These are phyloP conservation scores for Lentinula novae-zelandiae DNA, from an alignment of 1,284 basidiomycete species.

Conservation along the genomic window DNA sequence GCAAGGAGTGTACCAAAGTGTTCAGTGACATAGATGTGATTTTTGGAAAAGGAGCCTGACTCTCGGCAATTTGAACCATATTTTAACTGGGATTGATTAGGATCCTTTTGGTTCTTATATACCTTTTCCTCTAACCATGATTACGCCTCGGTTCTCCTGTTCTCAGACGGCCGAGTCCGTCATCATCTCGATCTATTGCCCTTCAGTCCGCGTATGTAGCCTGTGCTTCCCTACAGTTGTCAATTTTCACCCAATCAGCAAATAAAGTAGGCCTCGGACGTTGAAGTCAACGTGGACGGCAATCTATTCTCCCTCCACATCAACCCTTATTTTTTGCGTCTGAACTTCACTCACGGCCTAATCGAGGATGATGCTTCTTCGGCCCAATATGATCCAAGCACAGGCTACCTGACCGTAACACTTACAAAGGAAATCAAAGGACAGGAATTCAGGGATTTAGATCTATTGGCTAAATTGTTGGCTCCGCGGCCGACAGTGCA, in stretches of 20 bases:
- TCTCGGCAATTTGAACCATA: background rate
- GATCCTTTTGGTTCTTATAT: background rate
- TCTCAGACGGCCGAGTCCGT: conserved; percentile 61
- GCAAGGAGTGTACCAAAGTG: conserved; percentile 1
- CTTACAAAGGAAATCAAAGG: conserved; percentile 64
- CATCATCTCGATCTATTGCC: conserved; percentile 65
- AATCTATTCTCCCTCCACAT: conserved; percentile 70
- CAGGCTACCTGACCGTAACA: conserved; percentile 67
- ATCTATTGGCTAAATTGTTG: conserved; percentile 69
- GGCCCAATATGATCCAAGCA: conserved; percentile 68
- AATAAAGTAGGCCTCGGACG: conserved; percentile 64
- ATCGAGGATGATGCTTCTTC: conserved; percentile 69
- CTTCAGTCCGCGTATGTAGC: conserved; percentile 67
- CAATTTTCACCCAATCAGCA: conserved; percentile 16
- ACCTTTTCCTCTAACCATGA: conserved; percentile 42
- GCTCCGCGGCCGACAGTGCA: conserved; percentile 51
- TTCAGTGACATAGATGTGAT: conserved; percentile 11
- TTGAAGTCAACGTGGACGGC: conserved; percentile 73
- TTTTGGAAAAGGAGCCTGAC: background rate
- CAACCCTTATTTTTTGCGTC: conserved; percentile 77
- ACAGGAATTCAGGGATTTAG: conserved; percentile 69
- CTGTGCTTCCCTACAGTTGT: conserved; percentile 11
- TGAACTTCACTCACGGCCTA: conserved; percentile 61
- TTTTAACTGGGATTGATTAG: background rate
- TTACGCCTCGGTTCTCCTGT: conserved; percentile 77